Conservation (phyloP, 768 basidiomycete species). For the Suillus brevipes region DNA sequence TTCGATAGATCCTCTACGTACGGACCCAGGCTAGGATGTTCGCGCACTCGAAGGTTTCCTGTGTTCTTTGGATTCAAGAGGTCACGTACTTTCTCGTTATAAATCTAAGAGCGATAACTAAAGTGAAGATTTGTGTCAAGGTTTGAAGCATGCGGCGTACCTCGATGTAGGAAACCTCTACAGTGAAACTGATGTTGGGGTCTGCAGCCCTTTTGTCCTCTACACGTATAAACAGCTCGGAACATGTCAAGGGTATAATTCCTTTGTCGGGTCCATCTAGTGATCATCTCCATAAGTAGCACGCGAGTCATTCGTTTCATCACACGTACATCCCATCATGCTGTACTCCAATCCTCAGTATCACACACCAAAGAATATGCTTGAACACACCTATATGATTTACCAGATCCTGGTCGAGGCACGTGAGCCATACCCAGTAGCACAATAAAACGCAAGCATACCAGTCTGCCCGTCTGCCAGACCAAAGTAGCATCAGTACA, state of each 20-base stretch:
- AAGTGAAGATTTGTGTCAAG: background rate
- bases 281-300: conserved; percentile 9
- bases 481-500: conserved; percentile 3
- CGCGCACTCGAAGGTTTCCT: conserved; percentile 93
- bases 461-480: conserved; percentile 78
- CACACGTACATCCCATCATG: conserved; percentile 91
- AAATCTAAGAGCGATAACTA: conserved; percentile 56
- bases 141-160: conserved; percentile 37
- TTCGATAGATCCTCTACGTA: conserved; percentile 98
- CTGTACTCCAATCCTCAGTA: conserved; percentile 37
- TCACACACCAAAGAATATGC: background rate
- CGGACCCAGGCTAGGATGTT: conserved; percentile 95
- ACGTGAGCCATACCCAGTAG: conserved; percentile 8
- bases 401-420: conserved; percentile 69
- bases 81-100: conserved; percentile 98
- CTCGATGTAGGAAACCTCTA: conserved; percentile 99
- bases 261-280: conserved; percentile 94
- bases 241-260: conserved; percentile 95
- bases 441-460: conserved; percentile 30
- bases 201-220: conserved; percentile 61
- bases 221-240: conserved; percentile 87
- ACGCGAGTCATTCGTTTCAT: conserved; percentile 8
- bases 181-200: conserved; percentile 75
- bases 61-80: conserved; percentile 96
- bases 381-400: conserved; percentile 79